phyloP scores from a whole-genome alignment of 306 rosid genomes.

The Gynostemma pentaphyllum region DNA sequence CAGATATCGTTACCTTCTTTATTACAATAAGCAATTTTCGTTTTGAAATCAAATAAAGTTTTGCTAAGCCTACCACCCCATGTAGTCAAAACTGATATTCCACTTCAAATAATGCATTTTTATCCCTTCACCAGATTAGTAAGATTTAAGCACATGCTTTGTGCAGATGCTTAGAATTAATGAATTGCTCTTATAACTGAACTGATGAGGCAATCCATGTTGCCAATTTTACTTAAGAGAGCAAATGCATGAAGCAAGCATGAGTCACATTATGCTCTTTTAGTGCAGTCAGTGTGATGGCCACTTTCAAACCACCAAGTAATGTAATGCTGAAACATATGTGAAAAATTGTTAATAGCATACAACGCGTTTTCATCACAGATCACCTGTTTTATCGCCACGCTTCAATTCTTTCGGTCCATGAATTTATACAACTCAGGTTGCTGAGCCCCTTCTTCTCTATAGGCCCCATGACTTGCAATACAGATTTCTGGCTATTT shows the following conservation, averaged over 20 bases:
- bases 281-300: background rate
- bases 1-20: background rate
- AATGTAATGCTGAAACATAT: background rate
- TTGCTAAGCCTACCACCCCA: too few relatives aligned
- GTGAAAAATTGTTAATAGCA: background rate
- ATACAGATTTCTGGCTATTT: constrained; percentile 23
- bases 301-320: background rate
- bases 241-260: background rate
- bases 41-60: background rate
- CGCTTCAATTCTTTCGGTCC: constrained; percentile 46
- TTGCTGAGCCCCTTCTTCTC: constrained; percentile 45
- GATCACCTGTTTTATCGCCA: constrained; percentile 37
- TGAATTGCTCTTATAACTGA: background rate
- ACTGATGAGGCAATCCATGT: constrained; percentile 1
- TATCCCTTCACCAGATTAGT: background rate
- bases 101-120: background rate
- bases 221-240: background rate
- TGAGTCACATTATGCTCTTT: background rate
- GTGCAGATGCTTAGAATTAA: background rate
- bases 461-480: constrained; percentile 13
- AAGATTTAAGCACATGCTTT: background rate
- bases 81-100: background rate
- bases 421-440: constrained; percentile 33
- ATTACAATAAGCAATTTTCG: background rate
- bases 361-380: background rate